A percentile compares a stretch with the other conserved stretches of the same genome.
Evolutionary conservation across 352 stramenopile genomes (phyloP).

Genomic region (Phytophthora boehmeriae): DNA sequence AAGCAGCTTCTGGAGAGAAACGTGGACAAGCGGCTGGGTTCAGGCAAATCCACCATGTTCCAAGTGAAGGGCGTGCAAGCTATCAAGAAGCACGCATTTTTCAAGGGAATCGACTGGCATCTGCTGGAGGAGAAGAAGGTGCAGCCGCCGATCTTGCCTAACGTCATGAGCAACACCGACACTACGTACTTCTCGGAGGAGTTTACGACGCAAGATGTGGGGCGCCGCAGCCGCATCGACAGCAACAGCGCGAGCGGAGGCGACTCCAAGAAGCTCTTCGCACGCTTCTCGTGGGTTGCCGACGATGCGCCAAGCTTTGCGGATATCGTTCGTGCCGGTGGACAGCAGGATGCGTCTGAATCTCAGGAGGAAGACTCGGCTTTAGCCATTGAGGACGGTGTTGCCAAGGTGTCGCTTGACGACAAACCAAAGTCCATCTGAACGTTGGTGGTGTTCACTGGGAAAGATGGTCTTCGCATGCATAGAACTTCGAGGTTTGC

Average conservation of each 20-base stretch:
- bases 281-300: slow-evolving; percentile 76
- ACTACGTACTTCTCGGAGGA: slow-evolving; percentile 95
- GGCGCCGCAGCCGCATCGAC: slow-evolving; percentile 54
- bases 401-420: slow-evolving; percentile 26
- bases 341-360: neutral
- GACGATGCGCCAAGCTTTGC: slow-evolving; percentile 65
- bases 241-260: slow-evolving; percentile 21
- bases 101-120: slow-evolving; percentile 94
- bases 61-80: slow-evolving; percentile 96
- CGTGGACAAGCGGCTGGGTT: slow-evolving; percentile 66
- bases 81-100: slow-evolving; percentile 97
- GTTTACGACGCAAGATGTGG: slow-evolving; percentile 79
- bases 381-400: slow-evolving; percentile 13
- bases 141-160: slow-evolving; percentile 89
- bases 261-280: slow-evolving; percentile 65
- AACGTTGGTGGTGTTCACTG: slow-evolving; percentile 15
- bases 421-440: slow-evolving; percentile 16
- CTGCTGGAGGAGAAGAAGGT: slow-evolving; percentile 92
- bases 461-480: slow-evolving; percentile 24
- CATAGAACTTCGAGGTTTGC: neutral
- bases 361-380: slow-evolving; percentile 3
- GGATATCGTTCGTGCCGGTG: slow-evolving; percentile 44
- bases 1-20: slow-evolving; percentile 93
- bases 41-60: slow-evolving; percentile 97
- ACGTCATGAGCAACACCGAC: slow-evolving; percentile 88